Percentiles rank a stretch among this genome's conserved stretches.
Evolutionary conservation across 1,139 yeast species (phyloP).

Genomic region (Suhomyces choctaworum): DNA sequence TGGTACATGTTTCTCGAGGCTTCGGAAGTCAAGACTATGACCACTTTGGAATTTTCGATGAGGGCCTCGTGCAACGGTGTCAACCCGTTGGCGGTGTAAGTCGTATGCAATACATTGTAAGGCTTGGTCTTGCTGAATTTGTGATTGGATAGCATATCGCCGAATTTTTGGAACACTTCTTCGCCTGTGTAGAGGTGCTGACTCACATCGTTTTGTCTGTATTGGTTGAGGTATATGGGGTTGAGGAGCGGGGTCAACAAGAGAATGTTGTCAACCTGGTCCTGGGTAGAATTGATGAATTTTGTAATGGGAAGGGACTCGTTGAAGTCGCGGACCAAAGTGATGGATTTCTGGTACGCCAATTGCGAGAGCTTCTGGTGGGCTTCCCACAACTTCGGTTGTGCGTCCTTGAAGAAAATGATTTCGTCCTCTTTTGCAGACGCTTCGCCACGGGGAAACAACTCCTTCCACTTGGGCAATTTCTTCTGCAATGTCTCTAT

Average conservation of each 20-base stretch:
- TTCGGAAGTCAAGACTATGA: conserved; percentile 61
- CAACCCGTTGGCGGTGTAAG: conserved; percentile 66
- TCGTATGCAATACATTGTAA: conserved; percentile 58
- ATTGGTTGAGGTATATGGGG: conserved; percentile 35
- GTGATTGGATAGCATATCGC: conserved; percentile 41
- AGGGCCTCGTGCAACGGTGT: conserved; percentile 58
- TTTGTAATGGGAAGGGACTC: conserved; percentile 54
- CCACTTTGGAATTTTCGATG: conserved; percentile 55
- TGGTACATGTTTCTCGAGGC: conserved; percentile 66
- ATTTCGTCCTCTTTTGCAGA: conserved; percentile 29
- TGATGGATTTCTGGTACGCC: conserved; percentile 57
- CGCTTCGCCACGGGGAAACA: conserved; percentile 42
- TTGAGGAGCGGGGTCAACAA: conserved; percentile 54
- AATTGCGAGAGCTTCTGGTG: conserved; percentile 48
- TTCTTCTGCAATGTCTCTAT: conserved; percentile 46
- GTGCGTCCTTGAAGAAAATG: conserved; percentile 26
- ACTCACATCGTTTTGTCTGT: conserved; percentile 14
- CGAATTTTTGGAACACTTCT: conserved; percentile 56
- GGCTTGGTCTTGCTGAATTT: conserved; percentile 27
- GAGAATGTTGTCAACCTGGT: conserved; percentile 38
- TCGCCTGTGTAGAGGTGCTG: conserved; percentile 49
- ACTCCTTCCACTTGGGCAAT: conserved; percentile 50
- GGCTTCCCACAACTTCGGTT: conserved; percentile 38
- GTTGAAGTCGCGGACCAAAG: conserved; percentile 57
- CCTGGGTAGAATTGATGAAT: conserved; percentile 26